A percentile compares a stretch with the other conserved stretches of the same genome.
Evolutionary conservation across 2,329 filamentous ascomycete genomes (phyloP).

Genomic region (Paracoccidioides lutzii): DNA sequence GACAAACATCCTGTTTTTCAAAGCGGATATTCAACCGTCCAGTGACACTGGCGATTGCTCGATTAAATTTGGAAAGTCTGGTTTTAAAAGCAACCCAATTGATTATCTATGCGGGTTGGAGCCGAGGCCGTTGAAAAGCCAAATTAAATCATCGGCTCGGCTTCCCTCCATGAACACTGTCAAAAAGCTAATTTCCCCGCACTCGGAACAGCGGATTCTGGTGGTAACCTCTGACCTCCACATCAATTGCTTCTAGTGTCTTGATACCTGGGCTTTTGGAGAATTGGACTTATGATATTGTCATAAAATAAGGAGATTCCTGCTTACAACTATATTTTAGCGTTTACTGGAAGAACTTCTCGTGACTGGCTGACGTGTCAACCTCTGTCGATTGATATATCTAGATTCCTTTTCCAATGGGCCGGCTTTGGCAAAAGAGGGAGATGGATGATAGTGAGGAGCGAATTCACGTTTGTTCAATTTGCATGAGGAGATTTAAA

Average conservation of each 20-base stretch:
- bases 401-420: not conserved
- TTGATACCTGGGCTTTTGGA: not conserved
- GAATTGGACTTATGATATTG: not conserved
- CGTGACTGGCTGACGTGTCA: not conserved
- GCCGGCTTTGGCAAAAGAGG: not conserved
- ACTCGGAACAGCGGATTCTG: not conserved
- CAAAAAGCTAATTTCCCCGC: slow-evolving; percentile 1
- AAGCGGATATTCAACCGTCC: too few relatives aligned
- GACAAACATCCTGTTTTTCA: too few relatives aligned
- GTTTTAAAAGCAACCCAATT: too few relatives aligned
- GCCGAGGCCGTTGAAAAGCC: not conserved
- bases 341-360: not conserved
- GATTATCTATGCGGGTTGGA: too few relatives aligned
- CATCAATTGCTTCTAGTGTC: not conserved
- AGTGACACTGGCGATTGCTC: too few relatives aligned
- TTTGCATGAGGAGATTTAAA: slow-evolving; percentile 22
- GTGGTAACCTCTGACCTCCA: too few relatives aligned
- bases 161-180: not conserved
- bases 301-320: not conserved
- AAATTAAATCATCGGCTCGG: not conserved
- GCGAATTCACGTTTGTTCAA: slow-evolving; percentile 12
- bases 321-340: not conserved
- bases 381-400: not conserved
- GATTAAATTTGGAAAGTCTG: too few relatives aligned
- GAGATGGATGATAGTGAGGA: not conserved